phyloP scores from a whole-genome alignment of 2,329 filamentous ascomycete species.

The Aspergillus pseudoglaucus region DNA sequence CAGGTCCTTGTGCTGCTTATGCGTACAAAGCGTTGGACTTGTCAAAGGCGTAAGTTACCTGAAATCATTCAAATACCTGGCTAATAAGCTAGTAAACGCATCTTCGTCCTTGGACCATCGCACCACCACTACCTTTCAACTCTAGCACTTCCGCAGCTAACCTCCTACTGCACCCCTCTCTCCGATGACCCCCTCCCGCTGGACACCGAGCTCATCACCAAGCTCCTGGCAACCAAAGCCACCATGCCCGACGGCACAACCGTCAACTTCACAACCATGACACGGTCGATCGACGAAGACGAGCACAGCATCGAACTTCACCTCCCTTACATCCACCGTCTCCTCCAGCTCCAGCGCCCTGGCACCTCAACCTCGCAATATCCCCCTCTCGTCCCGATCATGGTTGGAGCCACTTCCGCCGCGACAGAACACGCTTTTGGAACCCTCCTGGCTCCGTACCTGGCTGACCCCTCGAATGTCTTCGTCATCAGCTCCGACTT shows the following conservation, averaged over 20 bases:
- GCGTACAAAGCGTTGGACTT: slow-evolving; percentile 88
- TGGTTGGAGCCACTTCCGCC: slow-evolving; percentile 69
- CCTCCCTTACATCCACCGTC: slow-evolving; percentile 84
- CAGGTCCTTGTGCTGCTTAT: slow-evolving; percentile 85
- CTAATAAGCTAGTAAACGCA: slow-evolving; percentile 56
- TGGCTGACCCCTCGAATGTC: slow-evolving; percentile 64
- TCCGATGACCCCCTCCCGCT: slow-evolving; percentile 38
- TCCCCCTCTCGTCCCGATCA: slow-evolving; percentile 74
- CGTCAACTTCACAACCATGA: slow-evolving; percentile 50
- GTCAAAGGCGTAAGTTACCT: slow-evolving; percentile 54
- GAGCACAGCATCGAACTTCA: slow-evolving; percentile 98
- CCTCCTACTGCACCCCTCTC: slow-evolving; percentile 41
- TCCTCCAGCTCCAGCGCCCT: slow-evolving; percentile 50
- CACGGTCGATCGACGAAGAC: slow-evolving; percentile 58
- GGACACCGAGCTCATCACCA: slow-evolving; percentile 37
- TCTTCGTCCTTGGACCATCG: slow-evolving; percentile 89
- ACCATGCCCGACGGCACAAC: slow-evolving; percentile 25
- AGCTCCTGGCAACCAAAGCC: slow-evolving; percentile 26
- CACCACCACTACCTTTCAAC: slow-evolving; percentile 76
- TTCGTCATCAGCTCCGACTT: slow-evolving; percentile 95
- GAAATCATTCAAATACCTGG: background rate
- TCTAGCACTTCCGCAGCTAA: slow-evolving; percentile 68
- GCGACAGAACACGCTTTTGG: slow-evolving; percentile 64
- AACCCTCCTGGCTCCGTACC: slow-evolving; percentile 65
- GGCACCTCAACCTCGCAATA: slow-evolving; percentile 50